Evolutionary conservation across 768 basidiomycete species (phyloP).

Genomic region (Tylopilus balloui): DNA sequence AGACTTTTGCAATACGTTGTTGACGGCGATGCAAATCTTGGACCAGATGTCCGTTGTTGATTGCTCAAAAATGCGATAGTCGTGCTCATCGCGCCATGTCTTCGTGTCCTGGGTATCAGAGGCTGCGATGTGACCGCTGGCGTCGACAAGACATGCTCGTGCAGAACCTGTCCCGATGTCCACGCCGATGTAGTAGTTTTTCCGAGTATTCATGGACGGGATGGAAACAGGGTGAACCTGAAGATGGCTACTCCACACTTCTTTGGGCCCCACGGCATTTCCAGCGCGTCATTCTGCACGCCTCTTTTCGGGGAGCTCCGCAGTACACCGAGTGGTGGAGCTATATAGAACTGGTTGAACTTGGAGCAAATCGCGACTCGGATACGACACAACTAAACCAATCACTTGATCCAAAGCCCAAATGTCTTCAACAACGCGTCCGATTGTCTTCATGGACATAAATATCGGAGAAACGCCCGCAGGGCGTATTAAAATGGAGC

Average conservation of each 20-base stretch:
- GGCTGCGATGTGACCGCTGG: constrained; percentile 65
- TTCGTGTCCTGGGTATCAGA: constrained; percentile 77
- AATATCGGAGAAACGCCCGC: constrained; percentile 96
- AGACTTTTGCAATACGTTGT: constrained; percentile 56
- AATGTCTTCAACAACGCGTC: constrained; percentile 56
- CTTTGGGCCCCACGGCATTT: background rate
- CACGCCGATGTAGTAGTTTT: constrained; percentile 61
- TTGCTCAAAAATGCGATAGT: constrained; percentile 96
- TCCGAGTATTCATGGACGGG: constrained; percentile 34
- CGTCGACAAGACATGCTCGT: constrained; percentile 74
- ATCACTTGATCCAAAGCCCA: background rate
- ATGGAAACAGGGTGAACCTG: constrained; percentile 1
- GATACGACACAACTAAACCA: background rate
- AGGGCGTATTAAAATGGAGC: constrained; percentile 94
- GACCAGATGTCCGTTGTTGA: constrained; percentile 87
- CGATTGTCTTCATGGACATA: constrained; percentile 96
- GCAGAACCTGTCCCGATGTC: constrained; percentile 95
- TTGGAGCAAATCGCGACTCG: background rate
- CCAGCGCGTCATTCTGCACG: background rate
- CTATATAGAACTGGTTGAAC: background rate
- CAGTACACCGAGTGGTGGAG: background rate
- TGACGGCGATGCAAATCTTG: constrained; percentile 57
- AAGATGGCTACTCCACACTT: constrained; percentile 12
- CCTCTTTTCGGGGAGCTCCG: constrained; percentile 5
- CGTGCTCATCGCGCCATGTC: constrained; percentile 78